Percentiles rank a stretch among this genome's conserved stretches.
phyloP scores from a whole-genome alignment of 208 protist genomes.

The Entamoeba histolytica region DNA sequence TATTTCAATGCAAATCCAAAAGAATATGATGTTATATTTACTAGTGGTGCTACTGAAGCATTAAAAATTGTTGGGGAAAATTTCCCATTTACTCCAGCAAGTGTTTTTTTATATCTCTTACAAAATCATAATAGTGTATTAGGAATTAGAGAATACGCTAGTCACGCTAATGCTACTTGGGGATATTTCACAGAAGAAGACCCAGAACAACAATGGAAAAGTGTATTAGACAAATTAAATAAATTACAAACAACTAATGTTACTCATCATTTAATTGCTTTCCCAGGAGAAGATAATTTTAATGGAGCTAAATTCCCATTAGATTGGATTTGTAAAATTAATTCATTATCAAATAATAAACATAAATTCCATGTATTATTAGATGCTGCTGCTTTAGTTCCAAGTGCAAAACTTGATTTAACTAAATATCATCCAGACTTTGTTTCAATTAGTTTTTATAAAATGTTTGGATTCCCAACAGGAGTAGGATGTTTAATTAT shows the following conservation, averaged over 20 bases:
- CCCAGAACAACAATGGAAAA: not conserved
- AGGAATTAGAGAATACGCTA: constrained; percentile 20
- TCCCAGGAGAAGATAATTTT: constrained; percentile 25
- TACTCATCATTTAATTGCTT: constrained; percentile 21
- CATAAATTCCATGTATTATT: constrained; percentile 9
- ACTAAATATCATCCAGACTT: constrained; percentile 9
- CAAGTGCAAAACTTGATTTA: constrained; percentile 13
- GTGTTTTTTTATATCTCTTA: constrained; percentile 15
- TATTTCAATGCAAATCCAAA: not conserved
- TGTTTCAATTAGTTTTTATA: constrained; percentile 30
- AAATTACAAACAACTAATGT: not conserved
- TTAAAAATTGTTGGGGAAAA: constrained; percentile 21
- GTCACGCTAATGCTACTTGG: not conserved
- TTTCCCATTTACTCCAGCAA: constrained; percentile 12
- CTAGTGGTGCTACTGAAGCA: constrained; percentile 17
- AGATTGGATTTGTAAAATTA: constrained; percentile 1
- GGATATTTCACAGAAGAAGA: not conserved
- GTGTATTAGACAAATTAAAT: not conserved
- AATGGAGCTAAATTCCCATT: constrained; percentile 11
- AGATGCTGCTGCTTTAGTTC: constrained; percentile 21
- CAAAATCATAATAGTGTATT: constrained; percentile 23
- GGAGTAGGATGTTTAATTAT: constrained; percentile 20
- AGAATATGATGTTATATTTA: constrained; percentile 31
- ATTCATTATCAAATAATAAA: not conserved
- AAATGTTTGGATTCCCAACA: constrained; percentile 31